A percentile compares a stretch with the other conserved stretches of the same genome.
Evolutionary conservation across 306 rosid species (phyloP).

Genomic region (Acacia melanoxylon): DNA sequence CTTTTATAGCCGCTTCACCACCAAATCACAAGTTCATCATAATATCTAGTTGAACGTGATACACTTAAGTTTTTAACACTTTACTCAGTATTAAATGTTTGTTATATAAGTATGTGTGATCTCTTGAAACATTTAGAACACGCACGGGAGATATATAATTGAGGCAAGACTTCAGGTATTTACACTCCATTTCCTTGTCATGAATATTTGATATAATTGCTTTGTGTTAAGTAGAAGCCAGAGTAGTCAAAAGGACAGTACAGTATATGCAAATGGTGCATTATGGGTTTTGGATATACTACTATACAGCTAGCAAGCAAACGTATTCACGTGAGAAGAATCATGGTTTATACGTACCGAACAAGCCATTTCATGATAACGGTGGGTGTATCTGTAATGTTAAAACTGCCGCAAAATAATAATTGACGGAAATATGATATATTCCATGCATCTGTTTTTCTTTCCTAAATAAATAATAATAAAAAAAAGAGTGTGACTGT

Average conservation of each 20-base stretch:
- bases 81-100: no score
- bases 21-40: neutral
- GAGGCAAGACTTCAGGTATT: neutral
- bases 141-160: neutral
- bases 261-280: neutral
- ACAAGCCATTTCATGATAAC: neutral
- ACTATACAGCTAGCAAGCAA: neutral
- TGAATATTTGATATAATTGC: neutral
- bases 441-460: neutral
- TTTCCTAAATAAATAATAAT: no score
- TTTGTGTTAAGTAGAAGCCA: neutral
- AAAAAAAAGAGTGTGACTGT: neutral
- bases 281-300: neutral
- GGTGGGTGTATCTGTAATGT: neutral
- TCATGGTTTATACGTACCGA: neutral
- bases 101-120: no score
- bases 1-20: neutral
- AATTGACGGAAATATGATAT: neutral
- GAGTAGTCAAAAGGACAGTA: neutral
- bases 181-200: neutral
- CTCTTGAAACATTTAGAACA: neutral
- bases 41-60: neutral
- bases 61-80: no score
- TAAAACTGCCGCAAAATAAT: neutral
- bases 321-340: neutral